phyloP scores from a whole-genome alignment of 2,329 filamentous ascomycete genomes.

The Hymenoscyphus linearis region DNA sequence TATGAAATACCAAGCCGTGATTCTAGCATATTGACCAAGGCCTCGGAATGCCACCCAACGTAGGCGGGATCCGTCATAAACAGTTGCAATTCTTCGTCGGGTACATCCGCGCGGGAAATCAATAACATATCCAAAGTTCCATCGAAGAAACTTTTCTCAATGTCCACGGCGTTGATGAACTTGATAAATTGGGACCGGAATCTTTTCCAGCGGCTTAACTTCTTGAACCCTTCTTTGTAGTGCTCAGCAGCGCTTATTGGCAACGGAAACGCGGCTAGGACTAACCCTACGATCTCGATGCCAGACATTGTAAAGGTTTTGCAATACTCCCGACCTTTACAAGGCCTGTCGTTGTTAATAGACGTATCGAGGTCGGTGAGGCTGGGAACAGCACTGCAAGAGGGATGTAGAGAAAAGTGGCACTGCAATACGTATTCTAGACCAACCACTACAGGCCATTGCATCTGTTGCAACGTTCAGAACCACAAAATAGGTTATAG shows the following conservation, averaged over 20 bases:
- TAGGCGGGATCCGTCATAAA: conserved; percentile 19
- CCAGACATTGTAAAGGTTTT: conserved; percentile 17
- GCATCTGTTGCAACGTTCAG: no score
- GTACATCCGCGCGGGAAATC: conserved; percentile 20
- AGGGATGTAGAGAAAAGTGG: not conserved
- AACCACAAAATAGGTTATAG: no score
- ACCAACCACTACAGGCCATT: no score
- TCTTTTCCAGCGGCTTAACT: conserved; percentile 22
- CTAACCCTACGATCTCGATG: conserved; percentile 21
- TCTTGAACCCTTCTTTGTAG: conserved; percentile 25
- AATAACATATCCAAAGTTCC: conserved; percentile 20
- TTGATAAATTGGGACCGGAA: conserved; percentile 20
- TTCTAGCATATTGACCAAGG: conserved; percentile 13
- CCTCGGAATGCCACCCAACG: conserved; percentile 20
- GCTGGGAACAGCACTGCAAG: not conserved
- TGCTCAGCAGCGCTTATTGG: conserved; percentile 23
- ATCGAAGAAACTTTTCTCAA: conserved; percentile 20
- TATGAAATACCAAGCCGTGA: conserved; percentile 18
- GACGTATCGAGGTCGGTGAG: not conserved
- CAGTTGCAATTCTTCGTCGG: conserved; percentile 18
- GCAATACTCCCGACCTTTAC: not conserved
- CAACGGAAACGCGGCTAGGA: conserved; percentile 22
- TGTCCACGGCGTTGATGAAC: conserved; percentile 23
- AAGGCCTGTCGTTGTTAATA: not conserved
- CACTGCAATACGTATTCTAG: not conserved